Base-by-base conservation (phyloP, 179 eudicot genomes). In the Gypsophila paniculata region DNA sequence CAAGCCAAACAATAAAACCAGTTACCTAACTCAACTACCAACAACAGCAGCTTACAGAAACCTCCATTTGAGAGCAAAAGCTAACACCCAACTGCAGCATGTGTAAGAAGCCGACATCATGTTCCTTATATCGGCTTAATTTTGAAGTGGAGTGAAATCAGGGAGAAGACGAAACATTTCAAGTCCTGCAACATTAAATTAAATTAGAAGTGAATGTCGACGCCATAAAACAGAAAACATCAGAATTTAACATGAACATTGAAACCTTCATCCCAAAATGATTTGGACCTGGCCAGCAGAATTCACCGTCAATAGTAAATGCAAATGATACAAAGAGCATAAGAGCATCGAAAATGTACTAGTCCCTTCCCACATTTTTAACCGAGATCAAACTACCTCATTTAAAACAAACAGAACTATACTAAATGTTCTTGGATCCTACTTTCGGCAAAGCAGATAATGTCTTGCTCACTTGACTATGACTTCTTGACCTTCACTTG, bases 61-160 rank as follows among this genome's bases (percentile, higher is more conserved):
- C 38, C 23, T 14, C 39, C 5, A 38, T 51, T 21, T 8, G 4
- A 49, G 11, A 63, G 49, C 22, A n/a, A 63, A 38, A n/a, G 48
- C 49, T 11, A 63, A 8, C 17, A 63, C 51, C 49, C 68, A 63
- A 63, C 68, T 63, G 23, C 26, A 5, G 48, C 44, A 63, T 15
- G 18, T 18, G 67, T 29, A 15, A 36, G 25, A 26, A 26, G 26
- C 6, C 2, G 44, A 61, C 7, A 9, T 19, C 68, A 63, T 18
- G 26, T 38, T 38, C 78, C 71, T 81, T 71, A 86, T 12, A 86
- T 86, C 25, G 90, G 90, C 76, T 86, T 86, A 83, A 86, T 84
- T 79, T 86, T 86, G 86, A 86, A 84, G 78, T 84, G 90, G 36
- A 86, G 82, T 0, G 87, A 84, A 52, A 86, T 86, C 0, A 84